A percentile compares a stretch with the other conserved stretches of the same genome.
Conservation (phyloP, 768 basidiomycete species). For the Cystofilobasidium macerans region DNA sequence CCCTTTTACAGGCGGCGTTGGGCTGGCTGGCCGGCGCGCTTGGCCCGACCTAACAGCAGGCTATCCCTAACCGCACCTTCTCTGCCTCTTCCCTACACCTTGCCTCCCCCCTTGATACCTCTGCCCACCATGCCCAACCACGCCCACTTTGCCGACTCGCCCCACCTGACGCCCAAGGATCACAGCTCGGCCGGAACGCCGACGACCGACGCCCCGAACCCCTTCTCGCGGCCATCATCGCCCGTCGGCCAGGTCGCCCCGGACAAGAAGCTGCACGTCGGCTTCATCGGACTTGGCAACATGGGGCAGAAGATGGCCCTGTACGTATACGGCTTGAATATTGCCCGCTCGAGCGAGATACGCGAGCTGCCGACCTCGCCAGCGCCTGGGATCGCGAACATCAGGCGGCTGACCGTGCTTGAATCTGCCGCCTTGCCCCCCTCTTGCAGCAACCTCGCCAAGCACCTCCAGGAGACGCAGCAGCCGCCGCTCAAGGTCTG, state of each 20-base stretch:
- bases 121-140: background rate
- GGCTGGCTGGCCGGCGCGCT: too few species aligned
- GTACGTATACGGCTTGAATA: too few species aligned
- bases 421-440: background rate
- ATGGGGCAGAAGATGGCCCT: conserved; percentile 30
- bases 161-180: background rate
- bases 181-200: background rate
- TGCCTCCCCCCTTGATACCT: background rate
- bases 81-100: background rate
- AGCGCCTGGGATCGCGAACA: too few species aligned
- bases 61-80: background rate
- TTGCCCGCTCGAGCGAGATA: background rate
- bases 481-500: conserved; percentile 55
- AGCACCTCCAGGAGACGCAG: conserved; percentile 36
- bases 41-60: too few species aligned
- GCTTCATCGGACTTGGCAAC: conserved; percentile 42
- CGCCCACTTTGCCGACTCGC: conserved; percentile 1
- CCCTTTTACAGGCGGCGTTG: too few species aligned
- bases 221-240: conserved; percentile 17
- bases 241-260: conserved; percentile 1
- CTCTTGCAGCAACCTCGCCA: conserved; percentile 52
- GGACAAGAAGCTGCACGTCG: conserved; percentile 34
- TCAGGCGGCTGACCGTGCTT: too few species aligned
- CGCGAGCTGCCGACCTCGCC: too few species aligned
- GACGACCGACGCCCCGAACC: conserved; percentile 10